Evolutionary conservation across 306 rosid genomes (phyloP).

Genomic region (Cyamopsis tetragonoloba): DNA sequence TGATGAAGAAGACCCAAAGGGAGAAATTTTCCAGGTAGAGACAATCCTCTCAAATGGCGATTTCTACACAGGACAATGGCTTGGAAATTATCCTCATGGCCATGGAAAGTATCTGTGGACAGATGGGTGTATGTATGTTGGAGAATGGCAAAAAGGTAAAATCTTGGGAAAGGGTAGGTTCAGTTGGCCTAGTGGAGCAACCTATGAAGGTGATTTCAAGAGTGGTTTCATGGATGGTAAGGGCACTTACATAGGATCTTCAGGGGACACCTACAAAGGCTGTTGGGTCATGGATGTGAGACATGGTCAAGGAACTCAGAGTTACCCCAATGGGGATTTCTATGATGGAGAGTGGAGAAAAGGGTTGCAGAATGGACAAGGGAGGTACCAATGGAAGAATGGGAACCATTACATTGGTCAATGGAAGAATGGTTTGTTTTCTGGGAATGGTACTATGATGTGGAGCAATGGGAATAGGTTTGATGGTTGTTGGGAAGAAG

Average conservation of each 20-base stretch:
- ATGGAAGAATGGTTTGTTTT: slow-evolving; percentile 62
- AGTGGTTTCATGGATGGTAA: slow-evolving; percentile 74
- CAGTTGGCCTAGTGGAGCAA: slow-evolving; percentile 94
- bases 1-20: slow-evolving; percentile 55
- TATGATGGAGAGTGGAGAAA: slow-evolving; percentile 94
- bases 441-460: slow-evolving; percentile 76
- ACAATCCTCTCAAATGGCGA: slow-evolving; percentile 68
- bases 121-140: slow-evolving; percentile 94
- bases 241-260: slow-evolving; percentile 71
- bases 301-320: slow-evolving; percentile 73
- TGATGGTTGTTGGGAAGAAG: slow-evolving; percentile 91
- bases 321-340: slow-evolving; percentile 71
- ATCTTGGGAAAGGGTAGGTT: slow-evolving; percentile 70
- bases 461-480: slow-evolving; percentile 71
- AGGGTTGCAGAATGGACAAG: slow-evolving; percentile 79
- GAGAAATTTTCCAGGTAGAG: slow-evolving; percentile 49
- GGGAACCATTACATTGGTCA: slow-evolving; percentile 79
- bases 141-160: slow-evolving; percentile 74
- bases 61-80: slow-evolving; percentile 77
- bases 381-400: slow-evolving; percentile 86
- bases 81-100: slow-evolving; percentile 53
- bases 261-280: slow-evolving; percentile 78
- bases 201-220: slow-evolving; percentile 91
- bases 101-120: slow-evolving; percentile 85
- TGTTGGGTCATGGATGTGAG: slow-evolving; percentile 81